Evolutionary conservation across 345 rosid species (phyloP).

Genomic region (Salix arbutifolia): DNA sequence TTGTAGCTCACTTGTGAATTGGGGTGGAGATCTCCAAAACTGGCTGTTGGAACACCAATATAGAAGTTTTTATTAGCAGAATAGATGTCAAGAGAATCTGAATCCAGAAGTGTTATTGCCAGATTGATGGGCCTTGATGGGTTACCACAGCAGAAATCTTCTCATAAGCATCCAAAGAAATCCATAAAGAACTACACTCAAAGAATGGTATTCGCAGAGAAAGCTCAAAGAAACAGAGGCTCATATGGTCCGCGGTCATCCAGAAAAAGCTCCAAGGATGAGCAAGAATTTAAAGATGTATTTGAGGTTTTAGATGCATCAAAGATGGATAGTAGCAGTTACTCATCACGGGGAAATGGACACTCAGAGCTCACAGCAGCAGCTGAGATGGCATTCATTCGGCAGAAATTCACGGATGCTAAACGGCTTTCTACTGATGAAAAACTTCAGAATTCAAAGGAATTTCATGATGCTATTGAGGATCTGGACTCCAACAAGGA

Average conservation of each 20-base stretch:
- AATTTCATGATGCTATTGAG: conserved; percentile 72
- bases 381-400: conserved; percentile 71
- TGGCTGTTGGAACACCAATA: conserved; percentile 49
- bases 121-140: conserved; percentile 95
- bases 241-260: conserved; percentile 48
- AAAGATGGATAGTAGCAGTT: conserved; percentile 39
- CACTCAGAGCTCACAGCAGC: conserved; percentile 40
- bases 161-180: conserved; percentile 43
- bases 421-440: conserved; percentile 71
- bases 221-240: conserved; percentile 35
- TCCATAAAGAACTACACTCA: conserved; percentile 30
- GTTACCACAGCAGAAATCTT: conserved; percentile 54
- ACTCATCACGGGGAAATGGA: conserved; percentile 28
- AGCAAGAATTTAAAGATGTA: conserved; percentile 92
- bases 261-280: conserved; percentile 63
- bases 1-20: conserved; percentile 47
- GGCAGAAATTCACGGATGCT: conserved; percentile 71
- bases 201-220: conserved; percentile 22
- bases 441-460: conserved; percentile 66
- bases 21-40: conserved; percentile 35
- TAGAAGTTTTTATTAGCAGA: conserved; percentile 70
- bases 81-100: conserved; percentile 77
- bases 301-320: conserved; percentile 76
- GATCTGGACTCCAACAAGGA: conserved; percentile 77
- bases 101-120: conserved; percentile 73